These are phyloP conservation scores for Sporobolomyces pararoseus DNA, from an alignment of 768 basidiomycete species.

Conservation along the genomic window DNA sequence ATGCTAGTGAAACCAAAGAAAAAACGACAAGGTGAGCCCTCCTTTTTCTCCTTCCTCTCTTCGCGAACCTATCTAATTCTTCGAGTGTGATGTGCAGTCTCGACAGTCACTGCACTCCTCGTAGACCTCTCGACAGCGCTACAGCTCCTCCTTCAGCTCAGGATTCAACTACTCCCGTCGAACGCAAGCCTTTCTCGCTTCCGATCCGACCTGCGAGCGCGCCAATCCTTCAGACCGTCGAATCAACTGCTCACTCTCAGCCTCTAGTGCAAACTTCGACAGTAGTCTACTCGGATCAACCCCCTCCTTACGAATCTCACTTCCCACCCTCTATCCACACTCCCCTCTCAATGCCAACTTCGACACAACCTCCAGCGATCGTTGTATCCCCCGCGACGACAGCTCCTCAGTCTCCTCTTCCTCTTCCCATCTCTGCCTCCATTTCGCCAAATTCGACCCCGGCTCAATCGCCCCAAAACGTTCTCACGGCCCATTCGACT, in stretches of 20 bases:
- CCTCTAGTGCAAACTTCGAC: background rate
- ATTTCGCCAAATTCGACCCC: background rate
- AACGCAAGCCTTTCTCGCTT: background rate
- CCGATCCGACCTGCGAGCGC: background rate
- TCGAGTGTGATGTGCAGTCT: background rate
- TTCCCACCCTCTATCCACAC: background rate
- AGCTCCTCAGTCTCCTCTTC: background rate
- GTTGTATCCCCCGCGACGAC: slow-evolving; percentile 11
- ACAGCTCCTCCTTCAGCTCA: background rate
- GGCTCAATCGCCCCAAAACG: background rate
- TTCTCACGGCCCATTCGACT: background rate
- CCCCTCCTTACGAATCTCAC: slow-evolving; percentile 22
- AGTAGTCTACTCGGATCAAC: background rate
- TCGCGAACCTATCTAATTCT: background rate
- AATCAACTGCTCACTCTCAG: background rate
- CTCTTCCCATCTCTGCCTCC: background rate
- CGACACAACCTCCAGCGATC: slow-evolving; percentile 1
- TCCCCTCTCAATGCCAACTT: background rate
- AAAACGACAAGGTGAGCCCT: slow-evolving; percentile 6
- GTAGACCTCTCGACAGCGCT: background rate
- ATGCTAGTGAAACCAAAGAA: background rate
- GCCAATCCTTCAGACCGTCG: too few species aligned
- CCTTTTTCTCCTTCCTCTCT: background rate
- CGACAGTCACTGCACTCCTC: background rate
- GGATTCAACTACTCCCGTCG: too few species aligned